Evolutionary conservation across 805 yeast genomes (phyloP).

Genomic region (Nakazawaea anatomiae): DNA sequence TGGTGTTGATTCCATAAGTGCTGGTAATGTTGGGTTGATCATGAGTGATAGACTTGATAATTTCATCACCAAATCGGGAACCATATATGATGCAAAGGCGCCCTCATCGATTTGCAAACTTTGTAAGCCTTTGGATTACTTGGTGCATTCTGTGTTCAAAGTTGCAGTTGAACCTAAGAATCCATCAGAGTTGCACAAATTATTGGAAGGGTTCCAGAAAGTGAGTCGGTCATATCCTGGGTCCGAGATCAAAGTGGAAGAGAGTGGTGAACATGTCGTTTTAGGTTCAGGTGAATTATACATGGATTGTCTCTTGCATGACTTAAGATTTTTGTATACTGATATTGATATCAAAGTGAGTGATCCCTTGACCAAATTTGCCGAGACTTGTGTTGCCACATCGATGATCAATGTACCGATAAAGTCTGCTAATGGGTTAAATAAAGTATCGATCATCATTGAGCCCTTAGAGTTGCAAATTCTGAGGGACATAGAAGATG

Average conservation of each 20-base stretch:
- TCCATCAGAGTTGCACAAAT: slow-evolving; percentile 72
- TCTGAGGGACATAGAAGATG: slow-evolving; percentile 49
- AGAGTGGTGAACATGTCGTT: slow-evolving; percentile 80
- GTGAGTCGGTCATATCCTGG: slow-evolving; percentile 62
- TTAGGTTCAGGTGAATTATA: slow-evolving; percentile 85
- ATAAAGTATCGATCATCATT: slow-evolving; percentile 62
- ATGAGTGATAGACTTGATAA: slow-evolving; percentile 51
- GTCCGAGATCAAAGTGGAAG: slow-evolving; percentile 67
- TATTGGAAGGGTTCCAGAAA: slow-evolving; percentile 63
- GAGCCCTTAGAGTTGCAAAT: slow-evolving; percentile 63
- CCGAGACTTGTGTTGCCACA: slow-evolving; percentile 66
- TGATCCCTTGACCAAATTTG: slow-evolving; percentile 73
- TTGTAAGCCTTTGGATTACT: slow-evolving; percentile 37
- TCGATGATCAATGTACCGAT: slow-evolving; percentile 66
- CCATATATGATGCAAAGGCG: slow-evolving; percentile 28
- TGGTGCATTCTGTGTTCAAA: slow-evolving; percentile 60
- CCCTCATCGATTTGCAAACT: slow-evolving; percentile 8
- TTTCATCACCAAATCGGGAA: slow-evolving; percentile 53
- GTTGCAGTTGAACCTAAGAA: slow-evolving; percentile 77
- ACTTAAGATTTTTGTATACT: slow-evolving; percentile 58
- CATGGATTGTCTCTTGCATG: slow-evolving; percentile 77
- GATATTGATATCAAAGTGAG: slow-evolving; percentile 74
- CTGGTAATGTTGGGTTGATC: slow-evolving; percentile 66
- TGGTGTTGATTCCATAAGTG: slow-evolving; percentile 43
- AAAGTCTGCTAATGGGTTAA: slow-evolving; percentile 46